These are phyloP conservation scores for Fraxinus floribunda DNA, from an alignment of 305 asterid species.

Conservation along the genomic window DNA sequence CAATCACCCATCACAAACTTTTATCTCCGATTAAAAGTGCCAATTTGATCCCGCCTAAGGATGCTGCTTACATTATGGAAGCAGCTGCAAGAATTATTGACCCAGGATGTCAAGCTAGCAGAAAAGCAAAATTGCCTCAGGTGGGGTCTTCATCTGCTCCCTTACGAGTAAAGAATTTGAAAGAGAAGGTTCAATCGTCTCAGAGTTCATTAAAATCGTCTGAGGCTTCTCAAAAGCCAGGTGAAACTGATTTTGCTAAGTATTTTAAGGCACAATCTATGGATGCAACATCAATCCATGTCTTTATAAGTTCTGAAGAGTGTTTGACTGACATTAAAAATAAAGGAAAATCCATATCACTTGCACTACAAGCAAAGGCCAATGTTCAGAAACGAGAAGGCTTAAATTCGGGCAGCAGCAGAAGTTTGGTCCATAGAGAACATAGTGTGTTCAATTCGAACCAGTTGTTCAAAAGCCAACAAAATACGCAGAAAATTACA, in stretches of 20 bases:
- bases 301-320: constrained; percentile 45
- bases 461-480: constrained; percentile 45
- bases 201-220: constrained; percentile 40
- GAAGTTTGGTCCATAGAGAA: constrained; percentile 37
- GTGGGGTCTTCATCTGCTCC: constrained; percentile 57
- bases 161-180: constrained; percentile 53
- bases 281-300: constrained; percentile 37
- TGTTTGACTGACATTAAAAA: constrained; percentile 32
- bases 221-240: constrained; percentile 45
- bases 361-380: constrained; percentile 75
- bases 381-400: constrained; percentile 79
- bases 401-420: constrained; percentile 16
- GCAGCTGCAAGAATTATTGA: constrained; percentile 72
- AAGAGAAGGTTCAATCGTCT: constrained; percentile 55
- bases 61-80: constrained; percentile 82
- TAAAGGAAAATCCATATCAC: constrained; percentile 39
- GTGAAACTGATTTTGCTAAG: constrained; percentile 43
- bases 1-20: constrained; percentile 67
- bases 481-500: constrained; percentile 37
- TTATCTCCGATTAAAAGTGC: constrained; percentile 68
- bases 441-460: constrained; percentile 36
- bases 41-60: constrained; percentile 46
- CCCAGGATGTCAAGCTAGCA: constrained; percentile 41
- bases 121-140: constrained; percentile 29
- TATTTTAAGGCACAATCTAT: constrained; percentile 38